These are phyloP conservation scores for Pythium myriotylum DNA, from an alignment of 352 stramenopile genomes.

Conservation along the genomic window DNA sequence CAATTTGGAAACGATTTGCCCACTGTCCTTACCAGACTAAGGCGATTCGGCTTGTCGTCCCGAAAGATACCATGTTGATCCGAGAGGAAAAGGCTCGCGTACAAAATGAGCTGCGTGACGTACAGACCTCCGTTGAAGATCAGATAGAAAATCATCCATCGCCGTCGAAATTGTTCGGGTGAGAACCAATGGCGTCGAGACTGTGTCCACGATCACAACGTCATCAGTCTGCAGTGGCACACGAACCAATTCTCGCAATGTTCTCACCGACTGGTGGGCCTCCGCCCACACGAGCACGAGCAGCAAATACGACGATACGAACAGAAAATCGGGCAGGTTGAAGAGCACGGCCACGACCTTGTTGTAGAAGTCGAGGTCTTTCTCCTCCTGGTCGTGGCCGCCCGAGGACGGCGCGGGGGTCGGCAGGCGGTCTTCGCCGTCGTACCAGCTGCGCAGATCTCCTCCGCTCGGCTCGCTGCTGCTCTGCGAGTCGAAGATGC, in stretches of 20 bases:
- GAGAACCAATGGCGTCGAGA: slow-evolving; percentile 92
- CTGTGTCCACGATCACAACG: slow-evolving; percentile 30
- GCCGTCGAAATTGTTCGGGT: slow-evolving; percentile 73
- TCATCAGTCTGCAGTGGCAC: no score
- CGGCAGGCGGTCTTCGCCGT: slow-evolving; percentile 4
- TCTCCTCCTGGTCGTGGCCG: slow-evolving; percentile 30
- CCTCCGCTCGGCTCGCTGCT: slow-evolving; percentile 24
- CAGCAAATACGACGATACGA: slow-evolving; percentile 90
- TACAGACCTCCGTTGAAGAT: slow-evolving; percentile 92
- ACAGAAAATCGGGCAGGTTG: slow-evolving; percentile 92
- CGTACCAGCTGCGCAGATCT: background rate
- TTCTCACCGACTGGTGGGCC: slow-evolving; percentile 82
- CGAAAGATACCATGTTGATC: slow-evolving; percentile 82
- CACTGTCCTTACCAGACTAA: slow-evolving; percentile 51
- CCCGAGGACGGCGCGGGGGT: background rate
- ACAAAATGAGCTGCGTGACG: slow-evolving; percentile 87
- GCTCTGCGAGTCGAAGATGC: slow-evolving; percentile 85
- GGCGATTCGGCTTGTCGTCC: slow-evolving; percentile 68
- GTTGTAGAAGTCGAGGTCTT: slow-evolving; percentile 89
- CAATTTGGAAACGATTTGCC: background rate
- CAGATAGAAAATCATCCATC: slow-evolving; percentile 93
- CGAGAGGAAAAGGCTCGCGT: slow-evolving; percentile 87
- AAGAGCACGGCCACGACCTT: slow-evolving; percentile 91
- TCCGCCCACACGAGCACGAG: slow-evolving; percentile 92
- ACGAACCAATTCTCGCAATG: background rate